Evolutionary conservation across 352 stramenopile species (phyloP), one percentile per base, ranked within the genome.

Genomic region (Phytophthora lateralis): DNA sequence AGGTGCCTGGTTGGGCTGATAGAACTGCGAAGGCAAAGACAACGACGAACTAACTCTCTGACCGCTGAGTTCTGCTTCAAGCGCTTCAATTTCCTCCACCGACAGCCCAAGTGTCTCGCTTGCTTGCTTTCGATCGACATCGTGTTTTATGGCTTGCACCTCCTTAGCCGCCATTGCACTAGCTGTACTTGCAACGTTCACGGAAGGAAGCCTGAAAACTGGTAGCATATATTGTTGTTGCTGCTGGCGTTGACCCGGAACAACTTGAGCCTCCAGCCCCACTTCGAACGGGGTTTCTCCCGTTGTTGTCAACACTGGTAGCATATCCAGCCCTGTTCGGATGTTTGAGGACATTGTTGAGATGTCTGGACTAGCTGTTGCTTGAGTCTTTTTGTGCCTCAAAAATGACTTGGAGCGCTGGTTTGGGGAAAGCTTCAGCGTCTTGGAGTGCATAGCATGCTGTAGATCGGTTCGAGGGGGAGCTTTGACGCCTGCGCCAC

Each of bases 231-330:
- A 80, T 24, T 49, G 54, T 17, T 74, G 60, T 29, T 66, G 54
- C 24, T 74, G 60, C 24, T 66, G 56, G 1, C 39, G 53, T 21
- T 58, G 44, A 11, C 44, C 44, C 12, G 41, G 34, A 6, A 75
- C 15, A 39, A 56, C 21, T 49, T 72, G 63, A 27, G 44, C 6
- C 12, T 63, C 71, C 20, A 94, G 63, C 6, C 81, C 85, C 11
- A 90, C 61, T 53, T 94, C 85, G 41, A 92, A 91, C 5, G 85
- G 78, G 0, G 85, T 91, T 57, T 94, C 81, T 21, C 73, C 85
- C 12, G 65, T 72, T 26, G 54, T 89, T 18, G 82, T 92, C 10
- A 94, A 59, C n/a, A 94, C 73, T 6, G 82, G 83, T 0, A 94
- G 67, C 45, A 94, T 82, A 30, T 91, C 78, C 6, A 91, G 15